Evolutionary conservation across 768 basidiomycete species (phyloP), one percentile per base, ranked within the genome.

Genomic region (Agrocybe praecox): DNA sequence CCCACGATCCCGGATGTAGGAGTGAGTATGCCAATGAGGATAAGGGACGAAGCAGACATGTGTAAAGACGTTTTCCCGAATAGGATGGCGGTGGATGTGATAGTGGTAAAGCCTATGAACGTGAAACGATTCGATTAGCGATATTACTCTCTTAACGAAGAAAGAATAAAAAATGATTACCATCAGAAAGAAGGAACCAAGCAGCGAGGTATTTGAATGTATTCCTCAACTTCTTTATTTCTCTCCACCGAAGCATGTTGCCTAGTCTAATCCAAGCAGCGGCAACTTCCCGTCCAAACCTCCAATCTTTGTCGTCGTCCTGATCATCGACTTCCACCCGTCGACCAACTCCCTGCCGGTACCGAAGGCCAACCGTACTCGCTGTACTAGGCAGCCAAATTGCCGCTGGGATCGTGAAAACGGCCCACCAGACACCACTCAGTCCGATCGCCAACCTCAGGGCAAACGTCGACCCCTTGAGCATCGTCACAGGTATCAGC

Each of bases 151-250:
- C 47, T 9, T 2, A 36, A 14, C 19, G 21, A 10, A 33, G 33
- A 21, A 40, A 46, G 56, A 29, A 17, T 5, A 42, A 29, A 36
- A 17, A 22, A 1, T 24, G 34, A 34, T 22, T 51, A 91, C 94
- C 92, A 65, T 98, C 96, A 1, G 91, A 93, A 21, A 98, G 83
- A 12, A 98, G 80, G 69, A 97, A 96, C 95, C 96, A 98, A 0
- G 96, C 94, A 6, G 87, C 83, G 43, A 98, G 86, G 64, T 93
- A 98, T 62, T 82, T 82, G 77, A 96, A 98, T 1, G 95, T 94
- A 65, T 94, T 88, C 26, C 82, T 80, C 15, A 98, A 76, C 51
- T 82, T 81, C 68, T 81, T 82, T 40, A 96, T 85, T 66, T 96
- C 88, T 8, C 72, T 74, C 79, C 84, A 87, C 1, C 76, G 77